Evolutionary conservation across 2,329 filamentous ascomycete genomes (phyloP), one percentile per base, ranked within the genome.

Genomic region (Neonectria faginata): DNA sequence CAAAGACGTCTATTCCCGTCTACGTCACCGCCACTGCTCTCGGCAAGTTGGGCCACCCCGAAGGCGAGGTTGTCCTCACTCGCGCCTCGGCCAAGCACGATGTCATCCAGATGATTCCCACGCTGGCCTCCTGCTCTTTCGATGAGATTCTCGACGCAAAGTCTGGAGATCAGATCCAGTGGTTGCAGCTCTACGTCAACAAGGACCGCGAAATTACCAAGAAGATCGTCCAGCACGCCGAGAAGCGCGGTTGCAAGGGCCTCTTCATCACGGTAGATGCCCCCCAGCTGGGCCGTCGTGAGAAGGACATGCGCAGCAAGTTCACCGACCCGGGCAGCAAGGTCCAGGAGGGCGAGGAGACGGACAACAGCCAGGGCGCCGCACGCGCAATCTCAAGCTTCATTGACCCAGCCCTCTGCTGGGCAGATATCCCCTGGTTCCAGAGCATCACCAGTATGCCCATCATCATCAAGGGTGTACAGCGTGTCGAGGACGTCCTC

Each of bases 241-340:
- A 99, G 82, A 84, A 84, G 75, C 91, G 96, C 61, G 96, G 96
- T 29, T 98, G 96, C 85, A 96, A 93, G 81, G 96, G 91, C 10
- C 89, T 99, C 18, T 99, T 99, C 85, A 97, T 99, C 82, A 99
- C 96, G 2, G 96, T 99, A 59, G 96, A 99, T 78, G 96, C 96
- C 57, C 96, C 96, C 6, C 95, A 98, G 80, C 89, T 99, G 22
- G 96, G 96, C 45, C 90, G 96, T 42, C 87, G 96, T 70, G 96
- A 99, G 80, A 99, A 98, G 83, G 96, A 98, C 78, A 98, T 98
- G 96, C 92, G 96, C 42, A 88, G 87, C 70, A 98, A 98, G 80
- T 97, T 97, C 77, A 88, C 88, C 41, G 95, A 97, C 72, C 87
- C 87, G 14, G 95, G 94, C 9, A 92, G 91, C 29, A 92, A 89